Evolutionary conservation across 2,329 filamentous ascomycete genomes (phyloP).

Genomic region (Hymenotorrendiella dingleyae): DNA sequence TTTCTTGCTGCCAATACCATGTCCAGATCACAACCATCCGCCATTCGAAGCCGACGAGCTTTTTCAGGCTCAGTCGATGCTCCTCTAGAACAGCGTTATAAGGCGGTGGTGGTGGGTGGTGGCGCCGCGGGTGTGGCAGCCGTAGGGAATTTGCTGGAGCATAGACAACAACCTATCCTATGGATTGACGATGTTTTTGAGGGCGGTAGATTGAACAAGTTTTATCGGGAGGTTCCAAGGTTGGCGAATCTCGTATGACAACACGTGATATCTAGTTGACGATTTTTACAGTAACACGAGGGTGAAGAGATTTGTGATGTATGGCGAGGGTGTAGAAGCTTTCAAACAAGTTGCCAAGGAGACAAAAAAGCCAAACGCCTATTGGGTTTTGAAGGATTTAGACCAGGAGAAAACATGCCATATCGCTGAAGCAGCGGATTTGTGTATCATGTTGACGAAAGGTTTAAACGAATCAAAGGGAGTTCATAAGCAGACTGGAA

Average conservation of each 20-base stretch:
- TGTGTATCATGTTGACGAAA: constrained; percentile 40
- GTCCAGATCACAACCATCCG: background rate
- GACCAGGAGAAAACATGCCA: constrained; percentile 52
- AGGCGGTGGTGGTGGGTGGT: constrained; percentile 52
- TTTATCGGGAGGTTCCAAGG: constrained; percentile 56
- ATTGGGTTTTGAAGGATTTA: constrained; percentile 45
- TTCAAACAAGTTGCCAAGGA: constrained; percentile 45
- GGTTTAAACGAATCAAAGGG: constrained; percentile 37
- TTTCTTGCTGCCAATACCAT: background rate
- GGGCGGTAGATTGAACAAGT: constrained; percentile 44
- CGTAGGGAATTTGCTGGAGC: constrained; percentile 56
- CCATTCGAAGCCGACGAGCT: background rate
- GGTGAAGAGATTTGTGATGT: constrained; percentile 52
- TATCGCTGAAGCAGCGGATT: constrained; percentile 51
- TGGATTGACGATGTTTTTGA: constrained; percentile 55
- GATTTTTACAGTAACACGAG: constrained; percentile 49
- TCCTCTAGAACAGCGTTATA: constrained; percentile 31
- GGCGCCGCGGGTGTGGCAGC: constrained; percentile 54
- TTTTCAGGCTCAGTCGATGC: background rate
- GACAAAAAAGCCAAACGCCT: constrained; percentile 45
- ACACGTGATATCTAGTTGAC: constrained; percentile 12
- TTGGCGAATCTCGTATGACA: constrained; percentile 7
- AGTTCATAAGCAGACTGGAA: constrained; percentile 35
- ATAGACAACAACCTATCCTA: constrained; percentile 42
- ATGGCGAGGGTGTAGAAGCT: constrained; percentile 45